phyloP scores from a whole-genome alignment of 805 yeast species.

The Maudiozyma turicensis region DNA sequence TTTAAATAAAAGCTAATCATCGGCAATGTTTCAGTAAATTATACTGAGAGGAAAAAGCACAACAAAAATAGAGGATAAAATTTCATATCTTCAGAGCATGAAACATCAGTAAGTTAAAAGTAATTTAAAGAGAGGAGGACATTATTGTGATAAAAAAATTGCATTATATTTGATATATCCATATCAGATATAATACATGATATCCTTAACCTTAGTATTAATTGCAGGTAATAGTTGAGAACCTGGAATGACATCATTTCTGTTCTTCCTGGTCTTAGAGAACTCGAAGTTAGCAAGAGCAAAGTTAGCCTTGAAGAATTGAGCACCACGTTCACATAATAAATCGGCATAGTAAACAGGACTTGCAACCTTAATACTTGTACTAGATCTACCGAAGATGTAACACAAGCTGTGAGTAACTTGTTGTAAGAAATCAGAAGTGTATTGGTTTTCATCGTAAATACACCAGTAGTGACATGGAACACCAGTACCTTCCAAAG shows the following conservation, averaged over 20 bases:
- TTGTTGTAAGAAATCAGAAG: conserved; percentile 15
- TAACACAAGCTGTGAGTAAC: conserved; percentile 15
- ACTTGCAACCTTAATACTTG: conserved; percentile 13
- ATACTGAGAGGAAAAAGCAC: too few species aligned
- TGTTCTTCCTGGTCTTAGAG: conserved; percentile 6
- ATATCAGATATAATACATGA: conserved; percentile 14
- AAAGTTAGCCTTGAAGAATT: conserved; percentile 15
- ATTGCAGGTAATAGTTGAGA: conserved; percentile 8
- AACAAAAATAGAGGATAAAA: too few species aligned
- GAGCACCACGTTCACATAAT: conserved; percentile 15
- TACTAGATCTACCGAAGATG: conserved; percentile 16
- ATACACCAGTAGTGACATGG: conserved; percentile 21
- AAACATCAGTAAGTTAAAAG: not conserved
- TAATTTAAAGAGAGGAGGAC: not conserved
- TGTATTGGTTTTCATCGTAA: conserved; percentile 14
- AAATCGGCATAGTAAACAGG: conserved; percentile 17
- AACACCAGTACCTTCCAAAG: conserved; percentile 19
- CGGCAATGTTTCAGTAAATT: too few species aligned
- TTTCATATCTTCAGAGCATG: too few species aligned
- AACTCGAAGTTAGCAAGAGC: conserved; percentile 8
- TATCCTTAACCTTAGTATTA: conserved; percentile 11
- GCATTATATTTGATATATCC: not conserved
- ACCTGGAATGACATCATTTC: conserved; percentile 7
- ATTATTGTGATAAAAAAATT: not conserved
- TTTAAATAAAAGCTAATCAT: too few species aligned